Base-by-base conservation (phyloP, 441 rosid species). In the Jatropha podagrica region DNA sequence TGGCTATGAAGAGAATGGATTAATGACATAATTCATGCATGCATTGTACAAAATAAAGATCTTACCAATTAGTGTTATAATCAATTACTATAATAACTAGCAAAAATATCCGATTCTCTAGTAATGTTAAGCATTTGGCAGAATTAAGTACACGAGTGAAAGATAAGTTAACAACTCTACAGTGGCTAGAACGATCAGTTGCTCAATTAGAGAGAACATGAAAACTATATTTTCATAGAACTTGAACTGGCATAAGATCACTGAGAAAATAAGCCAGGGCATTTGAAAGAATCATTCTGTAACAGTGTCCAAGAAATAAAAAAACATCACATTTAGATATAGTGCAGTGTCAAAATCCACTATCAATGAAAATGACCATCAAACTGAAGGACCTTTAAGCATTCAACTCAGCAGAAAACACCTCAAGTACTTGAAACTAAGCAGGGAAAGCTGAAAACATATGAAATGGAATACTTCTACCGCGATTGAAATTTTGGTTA, bases 1-100 rank as follows among this genome's bases (percentile, higher is more conserved):
- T 26, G 58, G 58, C 58, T 46, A 68, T 23, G 40, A 48, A 67
- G 37, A 68, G 38, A 48, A 10, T 49, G 71, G 42, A 68, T 27
- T 32, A 20, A 37, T 13, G 58, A 27, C 38, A 48, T 26, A 20
- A 48, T 2, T 4, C 37, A 42, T 8, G 37, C 32, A n/a, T 26
- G 11, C 17, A 10, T 1, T 23, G 37, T 26, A 26, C 8, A 54
- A 4, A 59, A 26, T 59, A 26, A 54, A 23, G 11, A 2, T 44
- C 48, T 44, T 4, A 23, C 38, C 23, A 59, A 9, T 3, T 4
- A 23, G 38, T 10, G 38, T n/a, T 11, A 26, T 59, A 15, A 59
- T 11, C 3, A 38, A 26, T 59, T 59, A 26, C 14, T 4, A 27
- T 23, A 12, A 26, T 9, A 59, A 59, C 13, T 23, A n/a, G 9